Base-by-base conservation (phyloP, 805 yeast genomes). In the Danielia reshetovae region DNA sequence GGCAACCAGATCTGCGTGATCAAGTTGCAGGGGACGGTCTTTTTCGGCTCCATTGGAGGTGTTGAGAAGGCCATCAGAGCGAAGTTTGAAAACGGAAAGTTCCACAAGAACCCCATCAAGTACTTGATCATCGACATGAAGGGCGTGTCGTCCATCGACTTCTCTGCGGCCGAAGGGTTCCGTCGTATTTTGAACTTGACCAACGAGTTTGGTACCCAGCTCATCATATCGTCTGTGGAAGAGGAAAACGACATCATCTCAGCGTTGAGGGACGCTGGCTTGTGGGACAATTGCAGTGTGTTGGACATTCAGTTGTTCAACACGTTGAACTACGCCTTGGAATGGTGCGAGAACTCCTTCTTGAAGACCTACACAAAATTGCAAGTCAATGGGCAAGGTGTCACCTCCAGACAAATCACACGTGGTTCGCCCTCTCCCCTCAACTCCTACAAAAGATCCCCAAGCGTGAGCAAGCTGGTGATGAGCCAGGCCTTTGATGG, bases 261-360 rank as follows among this genome's bases (percentile, higher is more conserved):
- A 28, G 84, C 93, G 0, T 72, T 93, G 40, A 69, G 79, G 43
- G 95, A 88, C 36, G 94, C 93, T 11, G 95, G 95, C 1, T 62
- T 90, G 14, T 79, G 89, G 73, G 78, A 68, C 29, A 36, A 32
- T 4, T 29, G 45, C 8, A 60, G 68, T 12, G 70, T 65, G 18
- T 48, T 52, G 14, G 56, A 55, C 39, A 75, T 78, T 39, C 79
- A 79, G 47, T 68, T 89, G 28, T 90, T 88, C 54, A 75, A 74
- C 35, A 83, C 85, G 35, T 70, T 93, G 48, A 93, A 93, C 54
- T 75, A 83, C 36, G 95, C 96, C 0, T 70, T 93, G 27, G 97
- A 93, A 59, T 90, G 96, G 96, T 87, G 97, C 65, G 98, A 93
- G 57, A 90, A 93, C 60, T 81, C 82, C 48, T 87, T 89, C 48